Evolutionary conservation across 371 early-diverging fungal species (phyloP).

Genomic region (Zopfochytrium polystomum): DNA sequence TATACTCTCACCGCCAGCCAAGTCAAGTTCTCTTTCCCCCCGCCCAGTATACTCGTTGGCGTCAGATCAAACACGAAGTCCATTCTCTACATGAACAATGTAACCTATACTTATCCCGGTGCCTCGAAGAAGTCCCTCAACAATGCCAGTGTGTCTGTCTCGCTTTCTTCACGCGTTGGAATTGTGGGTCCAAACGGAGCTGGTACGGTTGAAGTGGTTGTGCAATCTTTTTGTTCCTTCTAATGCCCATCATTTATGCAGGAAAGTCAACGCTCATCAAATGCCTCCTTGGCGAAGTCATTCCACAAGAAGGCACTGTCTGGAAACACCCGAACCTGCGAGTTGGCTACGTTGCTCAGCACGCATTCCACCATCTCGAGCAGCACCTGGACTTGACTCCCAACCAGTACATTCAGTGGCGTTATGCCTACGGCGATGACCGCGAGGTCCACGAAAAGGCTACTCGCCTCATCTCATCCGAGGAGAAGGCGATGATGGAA

Average conservation of each 20-base stretch:
- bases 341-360: constrained; percentile 86
- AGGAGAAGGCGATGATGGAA: constrained; percentile 66
- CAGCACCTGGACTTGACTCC: constrained; percentile 77
- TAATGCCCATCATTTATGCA: too few species aligned
- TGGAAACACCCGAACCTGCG: constrained; percentile 73
- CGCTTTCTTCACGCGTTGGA: constrained; percentile 74
- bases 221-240: constrained; percentile 18
- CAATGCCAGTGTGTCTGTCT: constrained; percentile 61
- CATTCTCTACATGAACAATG: constrained; percentile 67
- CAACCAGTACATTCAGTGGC: constrained; percentile 83
- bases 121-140: constrained; percentile 58
- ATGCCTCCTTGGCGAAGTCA: constrained; percentile 69
- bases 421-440: constrained; percentile 76
- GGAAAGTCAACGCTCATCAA: constrained; percentile 82
- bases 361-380: constrained; percentile 83
- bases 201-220: too few species aligned
- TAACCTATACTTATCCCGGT: constrained; percentile 68
- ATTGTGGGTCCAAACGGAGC: constrained; percentile 77
- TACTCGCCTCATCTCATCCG: constrained; percentile 64
- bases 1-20: constrained; percentile 66
- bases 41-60: constrained; percentile 70
- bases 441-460: constrained; percentile 76
- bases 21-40: constrained; percentile 72
- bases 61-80: constrained; percentile 73
- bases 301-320: constrained; percentile 63